Evolutionary conservation across 2,329 filamentous ascomycete species (phyloP).

Genomic region (Sclerotinia trifoliorum): DNA sequence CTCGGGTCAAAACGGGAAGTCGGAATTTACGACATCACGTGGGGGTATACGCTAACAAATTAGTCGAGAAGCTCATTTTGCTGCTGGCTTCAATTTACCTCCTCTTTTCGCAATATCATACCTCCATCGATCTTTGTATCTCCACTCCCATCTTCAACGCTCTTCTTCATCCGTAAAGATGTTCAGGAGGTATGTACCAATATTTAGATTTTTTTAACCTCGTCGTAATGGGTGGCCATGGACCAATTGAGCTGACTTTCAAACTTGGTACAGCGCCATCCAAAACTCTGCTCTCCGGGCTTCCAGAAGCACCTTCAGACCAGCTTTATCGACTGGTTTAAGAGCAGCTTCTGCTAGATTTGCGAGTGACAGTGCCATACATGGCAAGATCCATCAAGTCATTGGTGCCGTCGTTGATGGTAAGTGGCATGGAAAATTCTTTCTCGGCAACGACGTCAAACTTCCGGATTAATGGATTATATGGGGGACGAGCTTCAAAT

Average conservation of each 20-base stretch:
- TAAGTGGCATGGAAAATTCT: conserved; percentile 54
- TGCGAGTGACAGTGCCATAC: conserved; percentile 57
- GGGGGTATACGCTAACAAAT: conserved; percentile 22
- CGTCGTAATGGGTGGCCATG: conserved; percentile 28
- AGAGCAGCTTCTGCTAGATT: conserved; percentile 51
- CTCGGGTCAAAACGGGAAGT: conserved; percentile 23
- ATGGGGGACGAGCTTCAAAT: conserved; percentile 25
- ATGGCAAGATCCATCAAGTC: conserved; percentile 75
- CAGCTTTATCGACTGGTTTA: conserved; percentile 55
- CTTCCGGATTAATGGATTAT: conserved; percentile 30
- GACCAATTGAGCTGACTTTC: conserved; percentile 50
- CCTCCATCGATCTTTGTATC: conserved; percentile 50
- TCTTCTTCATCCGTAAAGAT: conserved; percentile 72
- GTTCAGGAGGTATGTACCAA: conserved; percentile 72
- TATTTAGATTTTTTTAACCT: conserved; percentile 34
- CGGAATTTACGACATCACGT: conserved; percentile 22
- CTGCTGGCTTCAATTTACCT: conserved; percentile 25
- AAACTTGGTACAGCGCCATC: conserved; percentile 57
- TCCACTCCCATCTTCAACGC: conserved; percentile 60
- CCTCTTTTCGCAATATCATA: conserved; percentile 24
- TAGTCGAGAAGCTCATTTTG: conserved; percentile 42
- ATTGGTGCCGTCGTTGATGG: conserved; percentile 99
- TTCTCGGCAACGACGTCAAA: conserved; percentile 32
- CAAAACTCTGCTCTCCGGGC: conserved; percentile 61
- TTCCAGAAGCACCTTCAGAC: conserved; percentile 58